Percentiles rank a stretch among this genome's conserved stretches.
Evolutionary conservation across 495 filamentous ascomycete genomes (phyloP).

Genomic region (Tricharina praecox): DNA sequence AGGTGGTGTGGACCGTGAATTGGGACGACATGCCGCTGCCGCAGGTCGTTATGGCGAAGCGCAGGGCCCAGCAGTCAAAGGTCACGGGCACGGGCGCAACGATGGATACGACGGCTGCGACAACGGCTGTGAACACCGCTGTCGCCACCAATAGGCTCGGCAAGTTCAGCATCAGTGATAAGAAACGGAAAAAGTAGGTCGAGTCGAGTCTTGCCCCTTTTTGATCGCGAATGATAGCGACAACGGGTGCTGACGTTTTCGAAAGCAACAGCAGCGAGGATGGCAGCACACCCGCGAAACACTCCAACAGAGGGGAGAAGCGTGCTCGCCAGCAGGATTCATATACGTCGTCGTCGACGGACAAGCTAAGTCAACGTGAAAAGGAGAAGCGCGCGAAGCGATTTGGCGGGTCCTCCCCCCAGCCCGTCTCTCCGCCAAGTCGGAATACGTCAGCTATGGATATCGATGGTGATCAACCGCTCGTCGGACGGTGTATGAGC

Average conservation of each 20-base stretch:
- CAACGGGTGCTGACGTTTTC: no score
- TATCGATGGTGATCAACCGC: constrained; percentile 43
- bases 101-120: constrained; percentile 14
- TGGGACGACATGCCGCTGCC: constrained; percentile 77
- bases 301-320: constrained; percentile 25
- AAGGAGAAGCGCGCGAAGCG: constrained; percentile 78
- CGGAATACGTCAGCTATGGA: constrained; percentile 27
- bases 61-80: no score
- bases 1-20: constrained; percentile 51
- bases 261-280: no score
- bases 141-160: neutral
- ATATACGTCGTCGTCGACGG: constrained; percentile 29
- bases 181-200: constrained; percentile 26
- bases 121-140: constrained; percentile 1
- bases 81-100: constrained; percentile 17
- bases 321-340: constrained; percentile 27
- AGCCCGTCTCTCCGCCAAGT: constrained; percentile 30
- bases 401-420: constrained; percentile 43
- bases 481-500: constrained; percentile 68
- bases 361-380: constrained; percentile 79
- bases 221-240: constrained; percentile 9
- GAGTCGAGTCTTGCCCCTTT: no score
- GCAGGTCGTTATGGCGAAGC: constrained; percentile 64
- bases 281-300: no score
- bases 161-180: constrained; percentile 10